Conservation (phyloP, 371 early-diverging fungal genomes). For the Zopfochytrium polystomum region DNA sequence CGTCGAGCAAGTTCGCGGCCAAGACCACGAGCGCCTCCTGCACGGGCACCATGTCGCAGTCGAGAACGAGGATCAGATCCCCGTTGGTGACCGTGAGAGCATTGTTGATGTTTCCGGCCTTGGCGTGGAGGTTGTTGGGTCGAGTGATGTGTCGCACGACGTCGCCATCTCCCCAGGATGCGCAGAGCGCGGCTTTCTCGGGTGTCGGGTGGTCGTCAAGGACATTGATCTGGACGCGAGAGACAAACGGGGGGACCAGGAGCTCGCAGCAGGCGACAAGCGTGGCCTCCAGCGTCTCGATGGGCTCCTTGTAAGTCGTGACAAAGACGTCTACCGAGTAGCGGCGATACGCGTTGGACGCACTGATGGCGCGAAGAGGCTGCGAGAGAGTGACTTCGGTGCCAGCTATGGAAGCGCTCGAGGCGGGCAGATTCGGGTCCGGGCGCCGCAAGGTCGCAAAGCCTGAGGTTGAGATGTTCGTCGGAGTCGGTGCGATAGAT, state of each 20-base stretch:
- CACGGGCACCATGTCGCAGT: slow-evolving; percentile 24
- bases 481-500: not conserved
- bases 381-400: too few relatives aligned
- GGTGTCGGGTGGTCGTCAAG: not conserved
- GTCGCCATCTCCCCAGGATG: too few relatives aligned
- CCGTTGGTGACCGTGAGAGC: slow-evolving; percentile 18
- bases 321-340: slow-evolving; percentile 12
- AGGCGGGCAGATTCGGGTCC: not conserved
- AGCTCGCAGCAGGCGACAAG: not conserved
- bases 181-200: slow-evolving; percentile 1
- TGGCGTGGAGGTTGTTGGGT: slow-evolving; percentile 23
- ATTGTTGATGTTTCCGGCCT: slow-evolving; percentile 34
- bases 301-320: slow-evolving; percentile 13
- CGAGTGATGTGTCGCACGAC: not conserved
- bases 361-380: too few relatives aligned
- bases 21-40: not conserved
- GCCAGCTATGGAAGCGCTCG: not conserved
- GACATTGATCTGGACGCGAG: not conserved
- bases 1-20: not conserved
- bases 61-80: slow-evolving; percentile 23
- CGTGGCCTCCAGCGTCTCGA: slow-evolving; percentile 4
- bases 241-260: not conserved
- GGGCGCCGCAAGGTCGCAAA: not conserved
- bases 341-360: too few relatives aligned
- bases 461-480: not conserved